Conservation (phyloP, 1,284 basidiomycete genomes). For the Xanthoconium separans region DNA sequence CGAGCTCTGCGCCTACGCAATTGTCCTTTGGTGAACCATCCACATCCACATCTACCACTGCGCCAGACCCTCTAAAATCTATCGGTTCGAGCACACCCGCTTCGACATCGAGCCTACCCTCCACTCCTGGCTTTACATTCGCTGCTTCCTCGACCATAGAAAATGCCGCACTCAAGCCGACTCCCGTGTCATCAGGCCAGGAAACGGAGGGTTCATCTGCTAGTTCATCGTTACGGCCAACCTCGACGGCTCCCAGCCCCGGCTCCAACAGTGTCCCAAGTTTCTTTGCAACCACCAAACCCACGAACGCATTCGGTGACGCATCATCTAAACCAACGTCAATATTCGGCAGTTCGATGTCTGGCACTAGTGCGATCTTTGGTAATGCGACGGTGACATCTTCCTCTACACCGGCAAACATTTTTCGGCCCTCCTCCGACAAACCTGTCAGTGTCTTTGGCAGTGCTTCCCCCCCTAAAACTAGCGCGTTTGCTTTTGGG, state of each 20-base stretch:
- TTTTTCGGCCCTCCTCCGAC: conserved; percentile 26
- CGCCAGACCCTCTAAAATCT: conserved; percentile 22
- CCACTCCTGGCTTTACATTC: conserved; percentile 15
- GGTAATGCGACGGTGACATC: conserved; percentile 13
- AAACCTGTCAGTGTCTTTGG: conserved; percentile 34
- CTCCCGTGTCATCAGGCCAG: conserved; percentile 5
- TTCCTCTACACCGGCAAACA: conserved; percentile 13
- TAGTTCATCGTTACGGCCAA: conserved; percentile 9
- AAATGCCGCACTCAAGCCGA: conserved; percentile 3
- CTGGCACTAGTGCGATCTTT: conserved; percentile 24
- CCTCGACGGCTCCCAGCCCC: conserved; percentile 12
- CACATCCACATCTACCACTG: conserved; percentile 6
- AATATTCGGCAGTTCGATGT: conserved; percentile 28
- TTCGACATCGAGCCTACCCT: conserved; percentile 6
- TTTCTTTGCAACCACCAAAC: conserved; percentile 25
- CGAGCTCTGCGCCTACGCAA: conserved; percentile 15
- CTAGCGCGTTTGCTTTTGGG: conserved; percentile 27
- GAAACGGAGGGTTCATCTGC: conserved; percentile 8
- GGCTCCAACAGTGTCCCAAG: conserved; percentile 19
- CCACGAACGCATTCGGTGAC: conserved; percentile 22
- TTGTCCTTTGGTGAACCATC: conserved; percentile 21
- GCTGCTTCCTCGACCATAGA: conserved; percentile 3
- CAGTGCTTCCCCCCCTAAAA: conserved; percentile 27
- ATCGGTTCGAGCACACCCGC: conserved; percentile 8
- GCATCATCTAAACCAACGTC: conserved; percentile 21